phyloP scores from a whole-genome alignment of 345 rosid species.

The Euphorbia lathyris region DNA sequence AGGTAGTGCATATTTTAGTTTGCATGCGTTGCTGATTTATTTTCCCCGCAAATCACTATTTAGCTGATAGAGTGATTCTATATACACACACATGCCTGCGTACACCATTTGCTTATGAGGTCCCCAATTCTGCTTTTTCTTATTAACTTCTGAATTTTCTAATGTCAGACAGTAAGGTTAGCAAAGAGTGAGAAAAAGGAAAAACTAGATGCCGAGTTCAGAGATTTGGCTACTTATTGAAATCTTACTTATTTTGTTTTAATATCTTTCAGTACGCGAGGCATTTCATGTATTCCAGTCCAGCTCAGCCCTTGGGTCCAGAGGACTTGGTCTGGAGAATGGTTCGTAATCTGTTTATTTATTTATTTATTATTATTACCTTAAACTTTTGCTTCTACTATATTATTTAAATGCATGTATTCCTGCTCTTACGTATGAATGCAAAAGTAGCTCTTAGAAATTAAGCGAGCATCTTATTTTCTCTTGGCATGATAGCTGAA shows the following conservation, averaged over 20 bases:
- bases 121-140: neutral
- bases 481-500: neutral
- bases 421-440: neutral
- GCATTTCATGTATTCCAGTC: constrained; percentile 85
- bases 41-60: neutral
- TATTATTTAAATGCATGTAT: neutral
- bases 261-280: constrained; percentile 55
- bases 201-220: neutral
- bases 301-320: constrained; percentile 91
- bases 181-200: neutral
- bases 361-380: neutral
- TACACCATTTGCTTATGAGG: neutral
- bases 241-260: constrained; percentile 16
- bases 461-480: neutral
- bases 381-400: neutral
- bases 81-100: neutral
- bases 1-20: constrained; percentile 42
- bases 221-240: neutral
- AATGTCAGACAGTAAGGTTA: neutral
- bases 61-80: neutral
- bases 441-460: neutral
- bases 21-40: neutral
- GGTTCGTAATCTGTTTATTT: constrained; percentile 43
- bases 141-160: neutral
- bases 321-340: constrained; percentile 97